Evolutionary conservation across 306 rosid species (phyloP), one percentile per base, ranked within the genome.

Genomic region (Crotalaria pallida): DNA sequence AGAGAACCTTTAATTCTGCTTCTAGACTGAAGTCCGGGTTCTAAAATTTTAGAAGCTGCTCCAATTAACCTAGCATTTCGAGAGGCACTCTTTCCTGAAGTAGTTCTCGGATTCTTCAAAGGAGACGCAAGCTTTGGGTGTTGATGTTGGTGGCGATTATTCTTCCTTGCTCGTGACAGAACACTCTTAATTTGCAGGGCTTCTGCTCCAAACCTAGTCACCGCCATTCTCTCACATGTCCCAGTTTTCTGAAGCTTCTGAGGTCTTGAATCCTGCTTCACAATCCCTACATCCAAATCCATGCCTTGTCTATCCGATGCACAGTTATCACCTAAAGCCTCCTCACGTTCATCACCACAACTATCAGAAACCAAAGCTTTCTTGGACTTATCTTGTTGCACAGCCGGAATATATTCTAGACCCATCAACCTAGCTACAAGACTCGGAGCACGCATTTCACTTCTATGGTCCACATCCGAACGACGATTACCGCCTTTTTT

Each of bases 391-490:
- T 75, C 96, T 53, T 84, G 83, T 71, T 52, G 82, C 3, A 79
- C 27, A 5, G 84, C 55, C 8, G 98, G 98, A 83, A 90, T 82
- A 31, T 87, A 77, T 63, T 92, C 98, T 47, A 92, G 86, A 24
- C 98, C 98, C 98, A 92, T 92, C 81, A 82, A 72, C 86, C 96
- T 79, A 51, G 96, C 98, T 51, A 92, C 91, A 67, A 92, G 74
- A 82, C 96, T 64, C 0, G 98, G 98, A 33, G 79, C 83, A 67
- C 86, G 76, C 88, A 83, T 83, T 61, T 88, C 98, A 15, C 68
- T 74, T 80, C 73, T 86, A 13, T 65, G 82, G 16, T 74, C 91
- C 24, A 69, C 75, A 63, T 78, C 88, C 19, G 31, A 34, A 52
- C 86, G 58, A 41, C 61, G 79, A 81, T 73, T 77, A 55, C 81